Conservation (phyloP, 2,329 filamentous ascomycete species). For the Cercospora sojina region DNA sequence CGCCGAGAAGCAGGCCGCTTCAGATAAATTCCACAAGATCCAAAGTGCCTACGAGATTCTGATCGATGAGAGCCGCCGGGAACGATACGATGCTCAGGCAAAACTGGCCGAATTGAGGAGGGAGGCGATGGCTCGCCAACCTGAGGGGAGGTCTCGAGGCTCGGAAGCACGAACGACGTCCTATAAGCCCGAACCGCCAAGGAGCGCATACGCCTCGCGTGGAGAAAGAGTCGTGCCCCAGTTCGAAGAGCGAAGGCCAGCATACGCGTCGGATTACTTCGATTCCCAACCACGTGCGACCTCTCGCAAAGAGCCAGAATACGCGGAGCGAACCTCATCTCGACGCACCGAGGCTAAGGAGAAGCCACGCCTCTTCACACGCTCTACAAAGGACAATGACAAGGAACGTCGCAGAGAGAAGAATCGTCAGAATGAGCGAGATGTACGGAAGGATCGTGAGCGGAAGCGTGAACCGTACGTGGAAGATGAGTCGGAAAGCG, state of each 20-base stretch:
- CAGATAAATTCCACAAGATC: constrained; percentile 86
- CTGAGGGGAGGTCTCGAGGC: constrained; percentile 20
- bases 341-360: constrained; percentile 29
- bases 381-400: constrained; percentile 37
- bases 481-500: constrained; percentile 37
- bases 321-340: constrained; percentile 35
- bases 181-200: constrained; percentile 19
- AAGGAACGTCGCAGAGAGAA: constrained; percentile 42
- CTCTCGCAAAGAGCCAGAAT: constrained; percentile 43
- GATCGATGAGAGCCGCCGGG: constrained; percentile 69
- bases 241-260: constrained; percentile 37
- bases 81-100: constrained; percentile 75
- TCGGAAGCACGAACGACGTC: constrained; percentile 20
- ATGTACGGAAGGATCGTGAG: constrained; percentile 42
- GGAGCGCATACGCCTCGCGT: constrained; percentile 19
- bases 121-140: constrained; percentile 49
- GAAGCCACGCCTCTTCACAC: constrained; percentile 15
- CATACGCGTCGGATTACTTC: constrained; percentile 38
- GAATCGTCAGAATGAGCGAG: constrained; percentile 42
- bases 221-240: constrained; percentile 26
- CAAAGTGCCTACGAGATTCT: constrained; percentile 92
- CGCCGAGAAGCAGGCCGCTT: constrained; percentile 71
- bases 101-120: constrained; percentile 64
- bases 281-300: constrained; percentile 37
- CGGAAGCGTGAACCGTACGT: constrained; percentile 37